Conservation (phyloP, 257 asterid species). For the Linderniella brevidens region DNA sequence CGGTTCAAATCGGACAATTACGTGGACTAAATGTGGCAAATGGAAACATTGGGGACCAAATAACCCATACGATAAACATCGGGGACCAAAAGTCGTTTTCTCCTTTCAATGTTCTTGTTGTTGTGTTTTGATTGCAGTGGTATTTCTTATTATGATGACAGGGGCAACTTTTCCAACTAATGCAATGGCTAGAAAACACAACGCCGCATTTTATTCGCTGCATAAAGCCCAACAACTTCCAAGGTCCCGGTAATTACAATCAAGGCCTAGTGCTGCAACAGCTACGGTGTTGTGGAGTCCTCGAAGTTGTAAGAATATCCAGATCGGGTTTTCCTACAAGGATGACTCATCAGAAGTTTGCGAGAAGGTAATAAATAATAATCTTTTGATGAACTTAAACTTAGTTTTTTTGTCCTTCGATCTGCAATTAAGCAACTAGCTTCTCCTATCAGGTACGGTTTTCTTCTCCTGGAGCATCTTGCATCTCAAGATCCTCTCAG, state of each 20-base stretch:
- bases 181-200: conserved; percentile 90
- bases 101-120: background rate
- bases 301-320: conserved; percentile 96
- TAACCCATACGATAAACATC: no score
- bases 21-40: no score
- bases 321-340: conserved; percentile 97
- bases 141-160: conserved; percentile 15
- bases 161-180: conserved; percentile 85
- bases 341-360: conserved; percentile 90
- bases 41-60: no score
- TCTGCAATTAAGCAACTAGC: conserved; percentile 10
- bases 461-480: conserved; percentile 80
- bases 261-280: conserved; percentile 88
- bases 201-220: conserved; percentile 98
- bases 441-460: conserved; percentile 64
- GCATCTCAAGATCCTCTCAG: conserved; percentile 95
- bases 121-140: conserved; percentile 1
- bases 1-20: no score
- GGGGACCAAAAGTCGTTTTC: no score
- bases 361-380: conserved; percentile 45
- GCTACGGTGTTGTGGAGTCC: conserved; percentile 90
- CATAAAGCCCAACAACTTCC: conserved; percentile 85
- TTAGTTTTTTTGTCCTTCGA: background rate
- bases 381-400: background rate
- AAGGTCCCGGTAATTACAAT: conserved; percentile 77